phyloP scores from a whole-genome alignment of 2,329 filamentous ascomycete genomes.

The Podosphaera xanthii region DNA sequence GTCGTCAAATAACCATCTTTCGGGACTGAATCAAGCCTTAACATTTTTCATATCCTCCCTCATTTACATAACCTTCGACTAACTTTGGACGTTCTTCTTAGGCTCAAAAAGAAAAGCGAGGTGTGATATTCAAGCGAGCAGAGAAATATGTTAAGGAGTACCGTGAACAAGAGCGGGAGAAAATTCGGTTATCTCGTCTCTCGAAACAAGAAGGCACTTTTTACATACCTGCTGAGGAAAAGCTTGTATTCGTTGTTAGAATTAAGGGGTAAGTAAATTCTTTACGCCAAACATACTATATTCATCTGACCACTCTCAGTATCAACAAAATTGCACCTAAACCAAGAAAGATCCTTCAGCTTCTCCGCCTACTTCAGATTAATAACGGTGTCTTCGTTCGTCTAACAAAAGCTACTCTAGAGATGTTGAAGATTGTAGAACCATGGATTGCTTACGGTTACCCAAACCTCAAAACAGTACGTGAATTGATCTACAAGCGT shows the following conservation, averaged over 20 bases:
- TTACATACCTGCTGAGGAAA: conserved; percentile 85
- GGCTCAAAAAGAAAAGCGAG: conserved; percentile 97
- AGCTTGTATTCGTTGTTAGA: conserved; percentile 92
- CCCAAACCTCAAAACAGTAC: conserved; percentile 97
- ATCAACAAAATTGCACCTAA: conserved; percentile 99
- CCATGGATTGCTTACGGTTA: conserved; percentile 98
- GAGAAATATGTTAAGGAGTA: conserved; percentile 99
- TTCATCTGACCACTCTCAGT: conserved; percentile 26
- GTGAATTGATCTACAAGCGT: conserved; percentile 99
- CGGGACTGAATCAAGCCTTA: conserved; percentile 54
- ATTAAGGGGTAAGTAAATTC: conserved; percentile 62
- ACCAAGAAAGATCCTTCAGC: conserved; percentile 99
- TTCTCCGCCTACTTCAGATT: conserved; percentile 98
- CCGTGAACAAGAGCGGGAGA: conserved; percentile 94
- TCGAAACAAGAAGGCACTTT: conserved; percentile 83
- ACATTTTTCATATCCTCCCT: conserved; percentile 10
- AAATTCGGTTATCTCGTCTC: conserved; percentile 74
- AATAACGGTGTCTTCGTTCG: conserved; percentile 99
- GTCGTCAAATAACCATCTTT: conserved; percentile 99
- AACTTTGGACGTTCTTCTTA: conserved; percentile 18
- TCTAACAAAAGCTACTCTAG: conserved; percentile 88
- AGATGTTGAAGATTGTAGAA: conserved; percentile 97
- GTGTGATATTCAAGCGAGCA: conserved; percentile 98
- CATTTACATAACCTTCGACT: background rate
- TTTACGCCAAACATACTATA: background rate